Conservation (phyloP, 495 filamentous ascomycete genomes). For the Penicillium salamii region DNA sequence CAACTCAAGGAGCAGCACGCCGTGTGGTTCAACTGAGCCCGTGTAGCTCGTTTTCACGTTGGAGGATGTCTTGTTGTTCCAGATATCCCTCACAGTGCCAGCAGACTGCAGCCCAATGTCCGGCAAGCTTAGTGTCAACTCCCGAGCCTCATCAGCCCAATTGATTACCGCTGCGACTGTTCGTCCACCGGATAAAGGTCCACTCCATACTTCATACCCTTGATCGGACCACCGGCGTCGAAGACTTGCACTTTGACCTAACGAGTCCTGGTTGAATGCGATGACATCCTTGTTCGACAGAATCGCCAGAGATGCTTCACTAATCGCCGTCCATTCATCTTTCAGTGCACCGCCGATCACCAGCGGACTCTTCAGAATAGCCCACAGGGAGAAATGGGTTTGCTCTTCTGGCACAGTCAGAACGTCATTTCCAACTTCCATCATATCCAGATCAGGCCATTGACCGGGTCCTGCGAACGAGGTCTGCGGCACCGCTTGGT, state of each 20-base stretch:
- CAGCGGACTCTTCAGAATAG: constrained; percentile 54
- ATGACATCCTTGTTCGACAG: constrained; percentile 51
- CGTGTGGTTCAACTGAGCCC: constrained; percentile 36
- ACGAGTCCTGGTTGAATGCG: constrained; percentile 51
- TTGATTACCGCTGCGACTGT: constrained; percentile 45
- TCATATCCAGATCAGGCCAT: constrained; percentile 57
- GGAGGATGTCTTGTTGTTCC: constrained; percentile 28
- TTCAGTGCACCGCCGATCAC: constrained; percentile 50
- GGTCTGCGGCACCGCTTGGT: constrained; percentile 44
- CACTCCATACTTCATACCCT: constrained; percentile 49
- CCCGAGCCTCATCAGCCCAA: constrained; percentile 38
- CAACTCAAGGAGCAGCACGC: constrained; percentile 42
- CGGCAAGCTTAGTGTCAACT: constrained; percentile 36
- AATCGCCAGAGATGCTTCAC: constrained; percentile 31
- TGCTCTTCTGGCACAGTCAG: constrained; percentile 40
- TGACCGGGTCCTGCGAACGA: constrained; percentile 37
- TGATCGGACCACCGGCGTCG: constrained; percentile 37
- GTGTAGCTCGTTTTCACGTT: constrained; percentile 39
- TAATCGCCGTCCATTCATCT: constrained; percentile 27
- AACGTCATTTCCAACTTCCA: constrained; percentile 43
- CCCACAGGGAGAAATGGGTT: constrained; percentile 58
- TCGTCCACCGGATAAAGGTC: constrained; percentile 35
- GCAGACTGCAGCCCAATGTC: constrained; percentile 42
- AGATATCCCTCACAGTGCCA: constrained; percentile 38
- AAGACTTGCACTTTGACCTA: constrained; percentile 43